Conservation (phyloP, 768 basidiomycete species). For the Crucibulum laeve region DNA sequence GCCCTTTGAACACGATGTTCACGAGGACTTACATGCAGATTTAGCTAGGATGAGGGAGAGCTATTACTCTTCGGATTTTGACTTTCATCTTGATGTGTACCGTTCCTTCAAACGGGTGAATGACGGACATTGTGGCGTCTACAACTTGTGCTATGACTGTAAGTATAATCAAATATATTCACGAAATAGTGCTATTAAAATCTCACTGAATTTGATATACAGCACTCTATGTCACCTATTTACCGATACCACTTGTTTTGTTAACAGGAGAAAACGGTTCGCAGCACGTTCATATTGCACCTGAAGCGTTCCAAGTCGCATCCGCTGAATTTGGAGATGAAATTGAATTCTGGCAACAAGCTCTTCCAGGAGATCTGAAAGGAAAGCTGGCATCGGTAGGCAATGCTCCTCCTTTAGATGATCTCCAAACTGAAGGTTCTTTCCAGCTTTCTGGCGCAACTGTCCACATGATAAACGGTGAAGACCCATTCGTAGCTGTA, state of each 20-base stretch:
- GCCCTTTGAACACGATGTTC: constrained; percentile 51
- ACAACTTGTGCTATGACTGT: constrained; percentile 48
- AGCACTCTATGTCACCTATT: constrained; percentile 43
- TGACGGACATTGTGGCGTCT: constrained; percentile 53
- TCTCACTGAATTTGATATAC: constrained; percentile 3
- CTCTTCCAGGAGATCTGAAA: constrained; percentile 39
- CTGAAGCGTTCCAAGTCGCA: constrained; percentile 48
- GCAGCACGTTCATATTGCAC: constrained; percentile 49
- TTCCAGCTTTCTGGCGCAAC: constrained; percentile 42
- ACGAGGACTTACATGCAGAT: constrained; percentile 50
- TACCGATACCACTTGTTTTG: constrained; percentile 44
- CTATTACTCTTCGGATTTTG: constrained; percentile 46
- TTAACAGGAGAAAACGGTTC: constrained; percentile 38
- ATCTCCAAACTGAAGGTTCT: constrained; percentile 1
- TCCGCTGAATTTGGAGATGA: constrained; percentile 47
- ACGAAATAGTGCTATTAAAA: not conserved
- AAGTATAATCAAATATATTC: constrained; percentile 8
- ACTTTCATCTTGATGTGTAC: constrained; percentile 52
- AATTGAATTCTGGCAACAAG: constrained; percentile 50
- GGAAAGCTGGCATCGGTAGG: constrained; percentile 41
- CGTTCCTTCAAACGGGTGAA: constrained; percentile 49
- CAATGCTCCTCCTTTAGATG: not conserved
- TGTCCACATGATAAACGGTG: constrained; percentile 49
- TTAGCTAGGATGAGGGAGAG: constrained; percentile 40
- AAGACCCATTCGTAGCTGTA: constrained; percentile 46